A percentile compares a stretch with the other conserved stretches of the same genome.
These are phyloP conservation scores for Golubevia sp. DNA, from an alignment of 1,284 basidiomycete species.

Conservation along the genomic window DNA sequence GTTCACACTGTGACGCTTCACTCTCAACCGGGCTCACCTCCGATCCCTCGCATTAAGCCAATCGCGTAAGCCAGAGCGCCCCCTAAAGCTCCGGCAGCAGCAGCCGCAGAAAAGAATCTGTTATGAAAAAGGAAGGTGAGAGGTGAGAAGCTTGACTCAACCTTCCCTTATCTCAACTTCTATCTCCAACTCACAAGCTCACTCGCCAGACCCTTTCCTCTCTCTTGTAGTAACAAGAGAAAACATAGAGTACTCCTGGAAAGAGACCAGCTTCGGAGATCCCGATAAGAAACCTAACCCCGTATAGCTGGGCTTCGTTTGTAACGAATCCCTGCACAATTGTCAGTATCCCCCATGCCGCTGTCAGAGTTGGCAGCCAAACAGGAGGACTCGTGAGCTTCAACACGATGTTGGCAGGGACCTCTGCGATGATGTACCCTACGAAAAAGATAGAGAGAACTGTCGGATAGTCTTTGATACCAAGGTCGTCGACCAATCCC, in stretches of 20 bases:
- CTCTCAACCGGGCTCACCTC: constrained; percentile 60
- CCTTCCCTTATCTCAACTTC: constrained; percentile 4
- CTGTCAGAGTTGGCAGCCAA: constrained; percentile 70
- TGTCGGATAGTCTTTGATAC: constrained; percentile 29
- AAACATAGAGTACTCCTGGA: constrained; percentile 70
- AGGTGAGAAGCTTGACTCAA: background rate
- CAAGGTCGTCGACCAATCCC: constrained; percentile 29
- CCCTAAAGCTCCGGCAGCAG: constrained; percentile 36
- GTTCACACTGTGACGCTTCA: background rate
- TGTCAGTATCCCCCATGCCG: constrained; percentile 70
- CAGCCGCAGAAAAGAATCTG: constrained; percentile 17
- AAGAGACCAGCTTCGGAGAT: constrained; percentile 60
- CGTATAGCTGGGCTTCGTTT: constrained; percentile 68
- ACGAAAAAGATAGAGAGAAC: constrained; percentile 35
- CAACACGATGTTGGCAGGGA: constrained; percentile 55
- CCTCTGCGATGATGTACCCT: constrained; percentile 32
- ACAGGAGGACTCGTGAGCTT: constrained; percentile 69
- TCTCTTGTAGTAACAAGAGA: constrained; percentile 70
- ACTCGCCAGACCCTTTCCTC: constrained; percentile 70
- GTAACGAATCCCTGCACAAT: constrained; percentile 67
- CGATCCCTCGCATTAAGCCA: constrained; percentile 69
- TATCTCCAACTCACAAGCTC: constrained; percentile 65
- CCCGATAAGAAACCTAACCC: constrained; percentile 67
- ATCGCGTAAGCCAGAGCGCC: constrained; percentile 67
- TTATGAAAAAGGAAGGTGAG: background rate